Evolutionary conservation across 2,329 filamentous ascomycete genomes (phyloP), one percentile per base, ranked within the genome.

Genomic region (Tolypocladium guangdongense): DNA sequence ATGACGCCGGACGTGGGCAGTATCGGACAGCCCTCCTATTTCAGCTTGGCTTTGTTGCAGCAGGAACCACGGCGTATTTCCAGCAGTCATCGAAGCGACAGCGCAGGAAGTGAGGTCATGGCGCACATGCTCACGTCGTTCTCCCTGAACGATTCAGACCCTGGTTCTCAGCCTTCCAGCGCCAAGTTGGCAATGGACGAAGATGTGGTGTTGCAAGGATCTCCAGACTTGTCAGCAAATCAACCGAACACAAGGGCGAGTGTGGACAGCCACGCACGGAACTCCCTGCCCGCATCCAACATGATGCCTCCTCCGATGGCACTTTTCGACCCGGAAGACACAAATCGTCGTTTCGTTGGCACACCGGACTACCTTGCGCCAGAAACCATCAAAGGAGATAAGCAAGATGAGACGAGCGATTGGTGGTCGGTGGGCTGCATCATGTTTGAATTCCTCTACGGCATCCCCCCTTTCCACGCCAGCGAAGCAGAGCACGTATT

Each of bases 401-500:
- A 92, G 2, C 93, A 99, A 68, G 93, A 99, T 64, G 92, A 97
- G 68, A 93, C 92, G 60, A 97, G 93, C 66, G 93, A 99, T 82
- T 99, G 93, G 93, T 99, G 93, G 93, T 97, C 93, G 24, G 79
- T 99, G n/a, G 93, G 93, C 1, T 99, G 95, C 68, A 97, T 99
- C 61, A 75, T 97, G 69, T 99, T 96, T 63, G 93, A 99, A 64
- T 96, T 96, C 60, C 74, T 99, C 2, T 97, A 89, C 64, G 93
- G 93, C 1, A 86, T 89, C 54, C 93, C 93, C 1, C 93, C 93
- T 0, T 99, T 99, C 69, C 90, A 97, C 67, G 93, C 90, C 1
- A 76, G 79, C 22, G 90, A 91, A 49, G 90, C 93, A 0, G 93
- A 99, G 62, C 80, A 93, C 61, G 93, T 99, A 1, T 99, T 99